Conservation (phyloP, 2,329 filamentous ascomycete species). For the Cladosporium velox region DNA sequence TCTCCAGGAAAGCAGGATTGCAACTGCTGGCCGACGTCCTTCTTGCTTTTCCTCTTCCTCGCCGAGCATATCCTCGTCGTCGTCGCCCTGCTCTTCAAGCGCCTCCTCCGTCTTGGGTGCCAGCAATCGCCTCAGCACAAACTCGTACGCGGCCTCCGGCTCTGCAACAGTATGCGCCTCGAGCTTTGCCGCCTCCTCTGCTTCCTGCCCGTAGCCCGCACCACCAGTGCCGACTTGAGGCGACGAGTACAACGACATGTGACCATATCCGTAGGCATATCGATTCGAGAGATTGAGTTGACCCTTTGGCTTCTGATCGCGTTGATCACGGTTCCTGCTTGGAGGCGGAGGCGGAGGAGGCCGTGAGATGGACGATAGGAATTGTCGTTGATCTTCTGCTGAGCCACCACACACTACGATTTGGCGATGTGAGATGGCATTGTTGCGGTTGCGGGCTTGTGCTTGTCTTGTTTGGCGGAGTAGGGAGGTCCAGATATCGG, state of each 20-base stretch:
- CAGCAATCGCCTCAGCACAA: slow-evolving; percentile 32
- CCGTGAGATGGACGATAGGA: slow-evolving; percentile 32
- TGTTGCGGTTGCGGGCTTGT: slow-evolving; percentile 37
- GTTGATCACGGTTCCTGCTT: slow-evolving; percentile 24
- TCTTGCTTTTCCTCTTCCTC: slow-evolving; percentile 19
- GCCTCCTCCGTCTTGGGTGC: slow-evolving; percentile 23
- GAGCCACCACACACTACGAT: slow-evolving; percentile 37
- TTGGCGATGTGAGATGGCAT: slow-evolving; percentile 34
- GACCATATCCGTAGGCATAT: slow-evolving; percentile 39
- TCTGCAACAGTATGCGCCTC: slow-evolving; percentile 38
- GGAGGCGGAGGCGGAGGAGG: slow-evolving; percentile 34
- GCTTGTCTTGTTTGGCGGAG: slow-evolving; percentile 39
- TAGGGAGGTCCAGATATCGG: slow-evolving; percentile 39
- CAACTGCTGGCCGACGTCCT: slow-evolving; percentile 49
- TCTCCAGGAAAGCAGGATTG: slow-evolving; percentile 93
- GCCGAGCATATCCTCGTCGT: slow-evolving; percentile 23
- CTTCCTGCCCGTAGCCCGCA: slow-evolving; percentile 33
- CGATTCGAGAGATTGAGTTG: slow-evolving; percentile 37
- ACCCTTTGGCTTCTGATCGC: slow-evolving; percentile 30
- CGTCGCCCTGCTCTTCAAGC: slow-evolving; percentile 18
- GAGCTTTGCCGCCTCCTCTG: slow-evolving; percentile 36
- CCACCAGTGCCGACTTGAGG: slow-evolving; percentile 30
- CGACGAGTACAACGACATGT: slow-evolving; percentile 37
- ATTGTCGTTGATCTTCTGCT: slow-evolving; percentile 34
- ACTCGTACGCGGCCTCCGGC: slow-evolving; percentile 34